Evolutionary conservation across 1,284 basidiomycete genomes (phyloP).

Genomic region (Cerioporus squamosus): DNA sequence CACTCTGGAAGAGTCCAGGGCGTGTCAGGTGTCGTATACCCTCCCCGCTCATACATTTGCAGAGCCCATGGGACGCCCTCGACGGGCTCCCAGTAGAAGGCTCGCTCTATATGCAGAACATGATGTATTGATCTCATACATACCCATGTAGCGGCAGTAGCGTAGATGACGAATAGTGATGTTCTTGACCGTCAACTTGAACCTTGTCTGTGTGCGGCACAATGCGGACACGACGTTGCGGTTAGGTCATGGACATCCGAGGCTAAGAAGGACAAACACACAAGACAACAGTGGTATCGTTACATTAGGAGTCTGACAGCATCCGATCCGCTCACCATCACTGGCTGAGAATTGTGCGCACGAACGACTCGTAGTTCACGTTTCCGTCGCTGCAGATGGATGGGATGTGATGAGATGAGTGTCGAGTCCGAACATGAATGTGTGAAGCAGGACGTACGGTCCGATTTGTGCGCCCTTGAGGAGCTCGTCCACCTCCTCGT

Average conservation of each 20-base stretch:
- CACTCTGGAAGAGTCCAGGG: no score
- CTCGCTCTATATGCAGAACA: constrained; percentile 3
- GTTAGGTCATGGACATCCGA: constrained; percentile 4
- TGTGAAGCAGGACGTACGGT: constrained; percentile 56
- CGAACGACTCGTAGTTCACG: constrained; percentile 97
- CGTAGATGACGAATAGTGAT: background rate
- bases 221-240: background rate
- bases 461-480: constrained; percentile 93
- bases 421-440: background rate
- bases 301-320: constrained; percentile 16
- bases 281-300: constrained; percentile 17
- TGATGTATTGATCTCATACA: background rate
- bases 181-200: background rate
- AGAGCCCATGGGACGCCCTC: constrained; percentile 2
- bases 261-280: constrained; percentile 15
- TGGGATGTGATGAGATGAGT: background rate
- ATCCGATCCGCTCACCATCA: constrained; percentile 32
- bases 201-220: background rate
- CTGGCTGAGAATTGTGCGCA: constrained; percentile 89
- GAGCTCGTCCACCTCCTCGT: constrained; percentile 98
- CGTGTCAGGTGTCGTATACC: background rate
- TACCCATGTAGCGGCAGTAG: no score
- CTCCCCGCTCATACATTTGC: background rate
- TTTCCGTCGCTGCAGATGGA: constrained; percentile 80
- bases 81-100: constrained; percentile 9